These are phyloP conservation scores for Cryphonectria naterciae DNA, from an alignment of 2,329 filamentous ascomycete species.

Conservation along the genomic window DNA sequence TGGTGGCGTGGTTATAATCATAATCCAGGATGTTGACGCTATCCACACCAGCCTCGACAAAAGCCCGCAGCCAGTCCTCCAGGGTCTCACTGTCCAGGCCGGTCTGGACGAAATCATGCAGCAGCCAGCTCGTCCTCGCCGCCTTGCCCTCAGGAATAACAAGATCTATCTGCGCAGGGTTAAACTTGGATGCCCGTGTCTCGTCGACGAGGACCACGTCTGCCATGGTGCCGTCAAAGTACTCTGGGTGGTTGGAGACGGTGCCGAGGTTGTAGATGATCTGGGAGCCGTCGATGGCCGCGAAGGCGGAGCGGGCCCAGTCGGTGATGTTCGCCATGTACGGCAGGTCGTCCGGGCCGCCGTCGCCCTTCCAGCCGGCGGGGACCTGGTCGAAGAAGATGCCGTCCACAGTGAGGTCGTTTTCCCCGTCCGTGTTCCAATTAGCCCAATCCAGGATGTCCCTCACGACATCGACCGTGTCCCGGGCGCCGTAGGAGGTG, in stretches of 20 bases:
- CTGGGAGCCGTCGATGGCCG: neutral
- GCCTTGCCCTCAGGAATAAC: neutral
- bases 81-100: neutral
- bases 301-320: neutral
- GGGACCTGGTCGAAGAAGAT: slow-evolving; percentile 30
- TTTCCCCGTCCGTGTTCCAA: slow-evolving; percentile 15
- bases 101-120: neutral
- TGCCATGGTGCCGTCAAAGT: slow-evolving; percentile 17
- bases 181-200: slow-evolving; percentile 7
- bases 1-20: slow-evolving; percentile 16
- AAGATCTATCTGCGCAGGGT: neutral
- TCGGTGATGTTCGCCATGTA: slow-evolving; percentile 15
- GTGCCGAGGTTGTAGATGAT: slow-evolving; percentile 23
- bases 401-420: slow-evolving; percentile 22
- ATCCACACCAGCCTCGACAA: slow-evolving; percentile 6
- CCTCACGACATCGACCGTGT: neutral
- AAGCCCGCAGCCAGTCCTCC: neutral
- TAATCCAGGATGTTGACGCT: slow-evolving; percentile 15
- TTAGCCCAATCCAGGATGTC: slow-evolving; percentile 23
- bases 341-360: slow-evolving; percentile 9
- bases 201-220: slow-evolving; percentile 16
- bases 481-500: slow-evolving; percentile 11
- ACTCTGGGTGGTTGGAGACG: slow-evolving; percentile 16
- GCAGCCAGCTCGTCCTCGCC: slow-evolving; percentile 4
- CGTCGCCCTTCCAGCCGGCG: slow-evolving; percentile 18